Evolutionary conservation across 345 rosid species (phyloP), one percentile per base, ranked within the genome.

Genomic region (Nasturtium officinale): DNA sequence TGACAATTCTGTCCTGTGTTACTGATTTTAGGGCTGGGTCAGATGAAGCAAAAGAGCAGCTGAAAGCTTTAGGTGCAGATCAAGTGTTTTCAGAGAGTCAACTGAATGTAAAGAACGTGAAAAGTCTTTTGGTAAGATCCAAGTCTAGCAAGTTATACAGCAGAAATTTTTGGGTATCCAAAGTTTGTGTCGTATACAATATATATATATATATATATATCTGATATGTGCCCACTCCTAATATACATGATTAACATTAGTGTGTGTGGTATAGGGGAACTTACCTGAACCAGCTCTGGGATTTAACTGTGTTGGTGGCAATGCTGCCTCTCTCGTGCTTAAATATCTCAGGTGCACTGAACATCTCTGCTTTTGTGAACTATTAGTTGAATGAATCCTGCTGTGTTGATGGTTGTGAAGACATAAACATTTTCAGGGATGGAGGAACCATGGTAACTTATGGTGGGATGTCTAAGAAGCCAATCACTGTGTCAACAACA

Each of bases 371-470:
- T 50, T 78, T 26, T 45, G 7, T n/a, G n/a, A 9, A 69, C 50
- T 37, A 17, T 18, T 61, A 11, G n/a, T 61, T 61, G 25, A 60
- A 35, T 60, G 10, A 42, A 18, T 32, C 17, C 7, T 0, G 7
- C 15, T 59, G 3, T 13, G 33, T 28, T 60, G 51, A 71, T 72
- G 62, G 71, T 54, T 71, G 15, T 66, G 48, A 43, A 29, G 42
- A 47, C 16, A 53, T n/a, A n/a, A 61, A 48, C 11, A 30, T 72
- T 80, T 66, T 77, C 89, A 90, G 79, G 85, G 74, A 52, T n/a
- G 87, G 90, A 70, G 99, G 99, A 79, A 88, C 87, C 5, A 88
- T 86, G 97, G 96, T 88, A 61, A 91, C 99, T 21, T 95, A 91
- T 76, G 99, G 96, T 52, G 93, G 99, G 62, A 90, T 95, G 99